These are phyloP conservation scores for Xylariaceae sp. DNA, from an alignment of 2,329 filamentous ascomycete species.

Conservation along the genomic window DNA sequence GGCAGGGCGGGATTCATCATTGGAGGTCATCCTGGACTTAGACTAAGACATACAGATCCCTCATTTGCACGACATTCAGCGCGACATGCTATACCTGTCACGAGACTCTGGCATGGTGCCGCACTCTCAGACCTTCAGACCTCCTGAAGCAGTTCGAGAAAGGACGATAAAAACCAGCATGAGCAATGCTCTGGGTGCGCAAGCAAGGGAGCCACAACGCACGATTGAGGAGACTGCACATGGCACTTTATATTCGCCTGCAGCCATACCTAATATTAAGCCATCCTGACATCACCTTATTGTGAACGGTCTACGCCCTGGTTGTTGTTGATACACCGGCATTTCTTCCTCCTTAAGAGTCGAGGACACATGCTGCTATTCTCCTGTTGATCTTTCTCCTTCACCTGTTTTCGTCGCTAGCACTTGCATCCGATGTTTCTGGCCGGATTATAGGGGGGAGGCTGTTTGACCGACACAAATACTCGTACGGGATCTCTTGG, in stretches of 20 bases:
- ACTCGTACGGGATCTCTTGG: background rate
- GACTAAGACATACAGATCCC: background rate
- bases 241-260: constrained; percentile 12
- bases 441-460: too few relatives aligned
- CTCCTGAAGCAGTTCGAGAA: background rate
- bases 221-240: constrained; percentile 3
- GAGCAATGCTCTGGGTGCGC: constrained; percentile 1
- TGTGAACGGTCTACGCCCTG: background rate
- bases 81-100: constrained; percentile 6
- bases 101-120: constrained; percentile 7
- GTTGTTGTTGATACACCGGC: background rate
- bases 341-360: constrained; percentile 8
- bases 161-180: background rate
- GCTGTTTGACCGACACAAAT: background rate
- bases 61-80: constrained; percentile 8
- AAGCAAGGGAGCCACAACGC: constrained; percentile 8
- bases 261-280: constrained; percentile 21
- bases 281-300: background rate
- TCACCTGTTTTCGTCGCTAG: background rate
- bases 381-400: constrained; percentile 3
- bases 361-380: constrained; percentile 6
- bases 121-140: constrained; percentile 1
- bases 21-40: constrained; percentile 5
- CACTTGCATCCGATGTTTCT: background rate
- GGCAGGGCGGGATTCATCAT: background rate